A percentile compares a stretch with the other conserved stretches of the same genome.
Evolutionary conservation across 805 yeast genomes (phyloP).

Genomic region (Limtongia smithiae): DNA sequence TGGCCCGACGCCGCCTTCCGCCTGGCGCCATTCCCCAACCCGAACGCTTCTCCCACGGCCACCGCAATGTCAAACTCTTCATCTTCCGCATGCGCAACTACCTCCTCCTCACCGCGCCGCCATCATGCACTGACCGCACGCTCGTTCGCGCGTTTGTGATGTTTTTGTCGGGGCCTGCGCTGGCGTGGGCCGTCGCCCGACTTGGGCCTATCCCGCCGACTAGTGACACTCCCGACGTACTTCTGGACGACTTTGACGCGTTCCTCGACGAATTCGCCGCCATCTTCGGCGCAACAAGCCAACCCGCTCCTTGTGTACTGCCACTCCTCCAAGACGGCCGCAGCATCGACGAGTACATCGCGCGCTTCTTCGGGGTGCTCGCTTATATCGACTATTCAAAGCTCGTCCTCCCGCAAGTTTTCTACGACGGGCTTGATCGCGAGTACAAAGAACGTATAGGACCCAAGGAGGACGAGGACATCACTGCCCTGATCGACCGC

Average conservation of each 20-base stretch:
- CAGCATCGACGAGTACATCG: constrained; percentile 4
- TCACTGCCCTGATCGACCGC: not conserved
- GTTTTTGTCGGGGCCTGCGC: constrained; percentile 2
- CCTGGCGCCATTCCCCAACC: constrained; percentile 1
- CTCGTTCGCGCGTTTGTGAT: constrained; percentile 7
- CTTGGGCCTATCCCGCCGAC: constrained; percentile 1
- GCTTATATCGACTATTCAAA: constrained; percentile 6
- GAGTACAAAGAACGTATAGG: not conserved
- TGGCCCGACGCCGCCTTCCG: too few relatives aligned
- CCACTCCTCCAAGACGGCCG: not conserved
- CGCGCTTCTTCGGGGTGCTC: constrained; percentile 1
- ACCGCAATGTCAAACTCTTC: constrained; percentile 2
- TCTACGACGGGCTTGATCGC: not conserved
- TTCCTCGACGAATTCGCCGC: constrained; percentile 3
- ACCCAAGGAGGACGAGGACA: not conserved
- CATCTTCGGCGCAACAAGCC: constrained; percentile 1
- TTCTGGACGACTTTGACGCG: constrained; percentile 3
- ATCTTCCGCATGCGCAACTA: constrained; percentile 6
- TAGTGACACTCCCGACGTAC: not conserved
- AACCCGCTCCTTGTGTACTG: constrained; percentile 2
- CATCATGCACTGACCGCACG: constrained; percentile 2
- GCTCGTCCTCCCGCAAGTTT: constrained; percentile 1
- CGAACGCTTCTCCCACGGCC: constrained; percentile 8
- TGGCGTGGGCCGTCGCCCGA: constrained; percentile 2
- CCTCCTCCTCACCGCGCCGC: constrained; percentile 2